These are phyloP conservation scores for Fomes fomentarius DNA, from an alignment of 1,284 basidiomycete genomes.

Conservation along the genomic window DNA sequence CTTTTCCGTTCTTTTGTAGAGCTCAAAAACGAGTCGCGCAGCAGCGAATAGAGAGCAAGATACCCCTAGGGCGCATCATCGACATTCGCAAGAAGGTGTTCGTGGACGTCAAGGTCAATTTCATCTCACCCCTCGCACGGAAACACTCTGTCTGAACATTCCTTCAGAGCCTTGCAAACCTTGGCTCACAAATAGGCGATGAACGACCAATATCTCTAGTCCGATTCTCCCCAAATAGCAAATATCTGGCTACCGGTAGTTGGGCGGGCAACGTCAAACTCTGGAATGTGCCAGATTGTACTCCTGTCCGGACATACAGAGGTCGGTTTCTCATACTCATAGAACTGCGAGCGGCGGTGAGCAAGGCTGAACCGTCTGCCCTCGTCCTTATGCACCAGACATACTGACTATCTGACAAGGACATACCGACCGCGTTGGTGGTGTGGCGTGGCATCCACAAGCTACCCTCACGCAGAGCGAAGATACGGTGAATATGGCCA, in stretches of 20 bases:
- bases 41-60: conserved; percentile 85
- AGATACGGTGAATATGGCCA: conserved; percentile 83
- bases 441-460: conserved; percentile 96
- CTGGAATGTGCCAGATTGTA: conserved; percentile 93
- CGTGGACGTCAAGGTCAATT: conserved; percentile 82
- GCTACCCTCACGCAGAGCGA: conserved; percentile 83
- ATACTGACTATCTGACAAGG: conserved; percentile 44
- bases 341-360: too few relatives aligned
- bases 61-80: conserved; percentile 90
- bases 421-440: conserved; percentile 91
- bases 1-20: conserved; percentile 56
- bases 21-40: conserved; percentile 90
- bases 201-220: conserved; percentile 94
- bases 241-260: conserved; percentile 88
- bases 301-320: conserved; percentile 70
- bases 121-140: background rate
- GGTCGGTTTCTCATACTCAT: conserved; percentile 46
- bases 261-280: conserved; percentile 96
- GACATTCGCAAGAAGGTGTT: conserved; percentile 91
- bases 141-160: background rate
- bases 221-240: conserved; percentile 91
- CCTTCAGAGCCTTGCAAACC: conserved; percentile 80
- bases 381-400: too few relatives aligned
- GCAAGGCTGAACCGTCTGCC: too few relatives aligned
- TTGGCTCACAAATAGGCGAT: conserved; percentile 98